Conservation (phyloP, 371 early-diverging fungal species). For the Apophysomyces sp. region DNA sequence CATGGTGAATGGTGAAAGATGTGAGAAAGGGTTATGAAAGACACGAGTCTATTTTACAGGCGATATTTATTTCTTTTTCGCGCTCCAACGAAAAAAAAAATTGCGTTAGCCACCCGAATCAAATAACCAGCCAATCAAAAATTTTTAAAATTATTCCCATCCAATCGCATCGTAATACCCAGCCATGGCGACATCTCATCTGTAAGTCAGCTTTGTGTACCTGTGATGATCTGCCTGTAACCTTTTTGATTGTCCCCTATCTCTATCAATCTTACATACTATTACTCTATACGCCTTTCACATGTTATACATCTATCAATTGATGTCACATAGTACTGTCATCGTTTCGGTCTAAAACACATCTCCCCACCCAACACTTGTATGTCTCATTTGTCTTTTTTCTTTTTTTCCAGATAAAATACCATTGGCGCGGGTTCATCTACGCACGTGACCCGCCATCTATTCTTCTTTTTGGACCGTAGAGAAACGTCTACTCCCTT, state of each 20-base stretch:
- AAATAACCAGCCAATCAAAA: background rate
- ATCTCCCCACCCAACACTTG: too few species aligned
- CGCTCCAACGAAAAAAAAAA: background rate
- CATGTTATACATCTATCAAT: too few species aligned
- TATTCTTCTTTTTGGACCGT: too few species aligned
- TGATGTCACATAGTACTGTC: too few species aligned
- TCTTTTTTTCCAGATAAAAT: too few species aligned
- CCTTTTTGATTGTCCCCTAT: background rate
- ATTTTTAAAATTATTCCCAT: background rate
- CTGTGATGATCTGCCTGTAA: background rate
- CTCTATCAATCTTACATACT: background rate
- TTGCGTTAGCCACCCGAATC: constrained; percentile 4
- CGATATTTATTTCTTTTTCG: background rate
- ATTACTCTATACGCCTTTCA: background rate
- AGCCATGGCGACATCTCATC: background rate
- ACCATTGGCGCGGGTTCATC: too few species aligned
- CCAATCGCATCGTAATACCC: background rate
- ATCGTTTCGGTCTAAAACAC: too few species aligned
- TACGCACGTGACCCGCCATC: too few species aligned
- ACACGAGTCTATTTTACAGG: background rate
- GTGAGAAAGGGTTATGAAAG: background rate
- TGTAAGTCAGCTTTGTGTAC: background rate
- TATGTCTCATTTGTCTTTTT: too few species aligned
- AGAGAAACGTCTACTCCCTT: too few species aligned
- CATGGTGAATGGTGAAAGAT: constrained; percentile 11